Evolutionary conservation across 768 basidiomycete genomes (phyloP), one percentile per base, ranked within the genome.

Genomic region (Boletus rubescentipes): DNA sequence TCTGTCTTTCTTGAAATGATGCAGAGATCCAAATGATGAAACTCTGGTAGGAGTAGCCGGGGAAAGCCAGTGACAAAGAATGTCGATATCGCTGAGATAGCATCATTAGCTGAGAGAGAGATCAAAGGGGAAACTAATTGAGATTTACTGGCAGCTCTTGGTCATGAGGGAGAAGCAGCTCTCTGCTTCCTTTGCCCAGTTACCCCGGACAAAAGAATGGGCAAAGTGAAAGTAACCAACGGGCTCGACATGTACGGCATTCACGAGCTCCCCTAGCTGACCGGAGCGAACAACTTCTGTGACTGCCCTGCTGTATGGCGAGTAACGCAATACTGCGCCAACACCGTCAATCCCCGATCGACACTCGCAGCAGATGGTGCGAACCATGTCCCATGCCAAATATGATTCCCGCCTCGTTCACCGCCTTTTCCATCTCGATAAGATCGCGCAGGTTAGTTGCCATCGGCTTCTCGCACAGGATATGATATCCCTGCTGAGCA

Each of bases 401-500:
- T 59, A 94, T 86, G 38, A 83, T 76, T 1, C 82, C 82, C 3
- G 86, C 80, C 32, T 83, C 78, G 68, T 82, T 84, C 30, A 94
- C 78, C 0, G 83, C 88, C 31, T 75, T 73, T 57, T 89, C 84
- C 77, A 94, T 93, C 67, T 75, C 77, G 45, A 94, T 66, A 54
- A 92, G 89, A 58, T 90, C 90, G 49, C 79, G 75, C 35, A 88
- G 62, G 49, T 68, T 81, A 5, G 89, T 93, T 1, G 91, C 89
- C 87, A 95, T 91, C 0, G 93, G 93, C 67, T 95, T 95, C 78
- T 95, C 93, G 69, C 93, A 94, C 20, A 95, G 77, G 51, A 95
- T 89, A 61, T 93, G 86, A 64, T 94, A 94, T 1, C 91, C 90
- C 63, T 91, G 90, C 38, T 76, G 78, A 0, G 86, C 85, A 72